These are phyloP conservation scores for Serendipita vermifera DNA, from an alignment of 768 basidiomycete species.

Conservation along the genomic window DNA sequence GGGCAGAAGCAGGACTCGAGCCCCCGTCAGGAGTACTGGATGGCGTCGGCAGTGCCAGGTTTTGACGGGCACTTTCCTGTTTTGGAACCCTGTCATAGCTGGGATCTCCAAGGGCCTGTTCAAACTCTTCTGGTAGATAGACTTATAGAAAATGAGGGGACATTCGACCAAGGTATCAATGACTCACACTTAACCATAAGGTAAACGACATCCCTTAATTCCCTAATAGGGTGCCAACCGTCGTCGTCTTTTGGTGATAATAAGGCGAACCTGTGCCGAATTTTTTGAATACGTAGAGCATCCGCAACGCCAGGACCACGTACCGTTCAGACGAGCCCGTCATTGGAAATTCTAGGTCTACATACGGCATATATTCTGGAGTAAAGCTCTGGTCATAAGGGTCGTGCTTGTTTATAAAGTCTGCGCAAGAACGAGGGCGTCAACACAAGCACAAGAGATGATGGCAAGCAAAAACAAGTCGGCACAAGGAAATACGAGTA, in stretches of 20 bases:
- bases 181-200: slow-evolving; percentile 54
- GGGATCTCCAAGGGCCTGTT: no score
- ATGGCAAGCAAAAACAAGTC: neutral
- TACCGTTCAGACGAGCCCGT: slow-evolving; percentile 54
- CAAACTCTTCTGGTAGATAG: neutral
- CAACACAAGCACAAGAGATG: slow-evolving; percentile 14
- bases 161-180: neutral
- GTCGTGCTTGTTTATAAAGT: slow-evolving; percentile 56
- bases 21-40: neutral
- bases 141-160: neutral
- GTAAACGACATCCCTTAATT: slow-evolving; percentile 56
- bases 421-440: slow-evolving; percentile 26
- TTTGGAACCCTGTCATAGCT: no score
- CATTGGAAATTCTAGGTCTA: slow-evolving; percentile 71
- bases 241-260: slow-evolving; percentile 73
- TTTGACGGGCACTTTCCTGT: no score
- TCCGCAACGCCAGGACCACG: slow-evolving; percentile 10
- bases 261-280: slow-evolving; percentile 47
- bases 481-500: neutral
- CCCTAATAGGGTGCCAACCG: slow-evolving; percentile 76
- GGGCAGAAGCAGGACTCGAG: neutral
- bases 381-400: slow-evolving; percentile 51
- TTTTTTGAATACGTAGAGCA: neutral
- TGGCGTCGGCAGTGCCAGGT: no score
- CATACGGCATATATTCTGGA: slow-evolving; percentile 44